These are phyloP conservation scores for Lentinula edodes DNA, from an alignment of 768 basidiomycete genomes.

Conservation along the genomic window DNA sequence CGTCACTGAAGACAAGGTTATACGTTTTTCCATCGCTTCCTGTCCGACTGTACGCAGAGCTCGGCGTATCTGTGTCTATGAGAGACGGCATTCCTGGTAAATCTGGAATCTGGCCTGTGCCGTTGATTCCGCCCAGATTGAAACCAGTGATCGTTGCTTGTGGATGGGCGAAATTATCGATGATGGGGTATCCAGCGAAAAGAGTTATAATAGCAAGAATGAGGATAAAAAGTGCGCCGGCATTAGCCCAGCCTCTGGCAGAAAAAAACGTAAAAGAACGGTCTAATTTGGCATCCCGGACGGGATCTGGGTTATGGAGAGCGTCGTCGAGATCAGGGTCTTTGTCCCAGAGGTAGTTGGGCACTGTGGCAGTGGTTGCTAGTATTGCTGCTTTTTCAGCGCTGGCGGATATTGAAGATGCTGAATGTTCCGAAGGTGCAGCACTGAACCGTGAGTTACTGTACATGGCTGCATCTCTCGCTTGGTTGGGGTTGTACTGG, in stretches of 20 bases:
- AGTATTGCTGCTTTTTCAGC: slow-evolving; percentile 26
- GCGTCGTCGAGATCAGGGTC: slow-evolving; percentile 88
- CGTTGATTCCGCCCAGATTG: slow-evolving; percentile 89
- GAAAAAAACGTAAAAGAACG: slow-evolving; percentile 71
- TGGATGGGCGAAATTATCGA: slow-evolving; percentile 44
- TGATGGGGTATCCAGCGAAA: slow-evolving; percentile 87
- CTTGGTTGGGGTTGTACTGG: slow-evolving; percentile 54
- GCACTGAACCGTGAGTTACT: slow-evolving; percentile 51
- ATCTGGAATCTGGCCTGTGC: slow-evolving; percentile 78
- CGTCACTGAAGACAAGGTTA: slow-evolving; percentile 84
- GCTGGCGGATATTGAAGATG: slow-evolving; percentile 11
- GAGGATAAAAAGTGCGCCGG: slow-evolving; percentile 66
- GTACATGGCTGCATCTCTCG: slow-evolving; percentile 40
- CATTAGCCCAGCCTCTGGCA: slow-evolving; percentile 77
- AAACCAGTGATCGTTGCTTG: slow-evolving; percentile 42
- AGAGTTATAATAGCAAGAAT: slow-evolving; percentile 64
- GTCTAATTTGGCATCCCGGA: slow-evolving; percentile 57
- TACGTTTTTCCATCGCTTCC: slow-evolving; percentile 77
- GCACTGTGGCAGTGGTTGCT: slow-evolving; percentile 55
- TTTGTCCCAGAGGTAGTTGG: slow-evolving; percentile 73
- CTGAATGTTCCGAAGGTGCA: slow-evolving; percentile 34
- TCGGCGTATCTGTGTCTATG: slow-evolving; percentile 76
- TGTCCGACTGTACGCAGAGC: slow-evolving; percentile 44
- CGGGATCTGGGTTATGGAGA: slow-evolving; percentile 82
- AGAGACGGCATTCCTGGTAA: slow-evolving; percentile 62